A percentile compares a stretch with the other conserved stretches of the same genome.
phyloP scores from a whole-genome alignment of 2,329 filamentous ascomycete genomes.

The Neonectria magnoliae region DNA sequence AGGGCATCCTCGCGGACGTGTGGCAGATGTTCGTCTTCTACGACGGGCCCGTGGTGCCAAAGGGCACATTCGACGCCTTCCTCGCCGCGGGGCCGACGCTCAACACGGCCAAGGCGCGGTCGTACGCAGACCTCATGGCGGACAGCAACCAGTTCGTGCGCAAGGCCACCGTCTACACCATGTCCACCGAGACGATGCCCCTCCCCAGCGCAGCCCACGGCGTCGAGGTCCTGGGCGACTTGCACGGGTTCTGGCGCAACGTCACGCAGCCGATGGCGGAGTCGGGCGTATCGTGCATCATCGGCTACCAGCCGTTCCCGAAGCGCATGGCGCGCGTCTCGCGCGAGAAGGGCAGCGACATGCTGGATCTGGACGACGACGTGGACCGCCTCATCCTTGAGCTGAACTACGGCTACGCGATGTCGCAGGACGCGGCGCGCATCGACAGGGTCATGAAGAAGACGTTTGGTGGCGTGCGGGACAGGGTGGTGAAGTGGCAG shows the following conservation, averaged over 20 bases:
- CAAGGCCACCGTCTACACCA: slow-evolving; percentile 42
- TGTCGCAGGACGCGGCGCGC: slow-evolving; percentile 40
- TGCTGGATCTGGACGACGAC: slow-evolving; percentile 52
- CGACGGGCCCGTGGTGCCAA: slow-evolving; percentile 63
- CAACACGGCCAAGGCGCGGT: slow-evolving; percentile 60
- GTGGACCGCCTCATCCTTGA: slow-evolving; percentile 55
- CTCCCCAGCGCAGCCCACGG: slow-evolving; percentile 43
- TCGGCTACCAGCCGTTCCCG: slow-evolving; percentile 53
- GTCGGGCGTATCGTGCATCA: slow-evolving; percentile 42
- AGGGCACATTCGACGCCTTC: slow-evolving; percentile 66
- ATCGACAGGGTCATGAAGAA: slow-evolving; percentile 32
- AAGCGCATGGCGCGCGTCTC: slow-evolving; percentile 47
- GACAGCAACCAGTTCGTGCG: slow-evolving; percentile 39
- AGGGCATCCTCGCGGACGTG: slow-evolving; percentile 52
- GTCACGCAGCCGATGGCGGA: background rate
- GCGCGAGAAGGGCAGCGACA: slow-evolving; percentile 47
- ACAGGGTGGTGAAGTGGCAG: slow-evolving; percentile 35
- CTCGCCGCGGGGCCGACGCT: slow-evolving; percentile 44
- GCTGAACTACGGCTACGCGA: slow-evolving; percentile 54
- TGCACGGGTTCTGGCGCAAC: slow-evolving; percentile 46
- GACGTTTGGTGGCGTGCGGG: slow-evolving; percentile 11
- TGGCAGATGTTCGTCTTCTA: slow-evolving; percentile 73
- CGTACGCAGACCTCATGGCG: slow-evolving; percentile 55
- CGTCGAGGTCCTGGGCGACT: slow-evolving; percentile 41
- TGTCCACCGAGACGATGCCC: slow-evolving; percentile 51